phyloP scores from a whole-genome alignment of 495 filamentous ascomycete genomes.

The Aspergillus nidulans region DNA sequence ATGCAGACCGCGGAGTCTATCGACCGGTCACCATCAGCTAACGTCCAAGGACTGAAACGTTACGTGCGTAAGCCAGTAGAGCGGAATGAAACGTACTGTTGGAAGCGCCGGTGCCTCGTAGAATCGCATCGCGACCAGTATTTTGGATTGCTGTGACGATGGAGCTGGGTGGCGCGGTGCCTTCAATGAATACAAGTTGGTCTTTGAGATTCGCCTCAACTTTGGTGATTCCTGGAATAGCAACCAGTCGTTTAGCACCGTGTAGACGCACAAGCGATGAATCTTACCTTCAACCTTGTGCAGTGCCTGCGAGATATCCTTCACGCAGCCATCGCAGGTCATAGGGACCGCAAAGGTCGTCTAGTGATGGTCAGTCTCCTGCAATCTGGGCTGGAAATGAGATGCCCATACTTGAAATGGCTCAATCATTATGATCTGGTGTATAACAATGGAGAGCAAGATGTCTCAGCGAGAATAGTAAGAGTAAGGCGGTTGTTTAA shows the following conservation, averaged over 20 bases:
- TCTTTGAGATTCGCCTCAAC: slow-evolving; percentile 46
- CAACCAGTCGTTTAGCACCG: not conserved
- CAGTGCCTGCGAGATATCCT: slow-evolving; percentile 73
- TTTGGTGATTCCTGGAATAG: slow-evolving; percentile 38
- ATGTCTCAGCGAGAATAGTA: slow-evolving; percentile 1
- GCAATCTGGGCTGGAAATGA: not conserved
- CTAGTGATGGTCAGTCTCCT: slow-evolving; percentile 36
- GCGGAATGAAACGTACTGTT: slow-evolving; percentile 58
- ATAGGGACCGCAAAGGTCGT: slow-evolving; percentile 94
- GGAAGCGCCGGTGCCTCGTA: slow-evolving; percentile 80
- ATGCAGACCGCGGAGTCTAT: slow-evolving; percentile 91
- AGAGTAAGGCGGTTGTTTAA: not conserved
- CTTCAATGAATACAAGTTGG: slow-evolving; percentile 44
- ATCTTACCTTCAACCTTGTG: slow-evolving; percentile 63
- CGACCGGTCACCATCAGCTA: not conserved
- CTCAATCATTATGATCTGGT: slow-evolving; percentile 46
- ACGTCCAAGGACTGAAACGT: not conserved
- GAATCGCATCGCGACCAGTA: slow-evolving; percentile 89
- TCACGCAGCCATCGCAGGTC: slow-evolving; percentile 81
- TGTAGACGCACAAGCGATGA: not conserved
- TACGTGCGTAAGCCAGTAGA: not conserved
- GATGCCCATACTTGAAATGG: slow-evolving; percentile 49
- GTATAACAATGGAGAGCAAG: not conserved
- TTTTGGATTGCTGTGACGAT: slow-evolving; percentile 85
- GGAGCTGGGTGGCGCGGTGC: slow-evolving; percentile 72